Percentiles rank a stretch among this genome's conserved stretches.
phyloP scores from a whole-genome alignment of 179 eudicot species.

The Silene noctiflora region DNA sequence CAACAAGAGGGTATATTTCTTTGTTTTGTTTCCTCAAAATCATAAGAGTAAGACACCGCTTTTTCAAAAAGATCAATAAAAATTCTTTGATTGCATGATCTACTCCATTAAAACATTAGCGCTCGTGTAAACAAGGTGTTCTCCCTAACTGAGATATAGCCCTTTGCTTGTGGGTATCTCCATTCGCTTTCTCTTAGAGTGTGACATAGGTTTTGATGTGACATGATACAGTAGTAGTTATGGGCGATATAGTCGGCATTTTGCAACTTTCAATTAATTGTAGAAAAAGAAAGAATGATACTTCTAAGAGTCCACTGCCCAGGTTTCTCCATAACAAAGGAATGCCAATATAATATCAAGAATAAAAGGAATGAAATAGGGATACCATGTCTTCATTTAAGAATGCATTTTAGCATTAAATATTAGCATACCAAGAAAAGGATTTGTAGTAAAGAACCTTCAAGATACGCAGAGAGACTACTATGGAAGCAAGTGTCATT shows the following conservation, averaged over 20 bases:
- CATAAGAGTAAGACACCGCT: too few relatives aligned
- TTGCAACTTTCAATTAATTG: not conserved
- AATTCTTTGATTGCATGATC: too few relatives aligned
- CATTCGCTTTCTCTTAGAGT: not conserved
- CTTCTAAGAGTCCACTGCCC: not conserved
- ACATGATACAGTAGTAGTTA: not conserved
- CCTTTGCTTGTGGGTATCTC: not conserved
- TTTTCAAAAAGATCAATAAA: too few relatives aligned
- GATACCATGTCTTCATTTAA: slow-evolving; percentile 1
- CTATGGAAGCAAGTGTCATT: not conserved
- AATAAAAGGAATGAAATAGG: not conserved
- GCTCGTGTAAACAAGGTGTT: too few relatives aligned
- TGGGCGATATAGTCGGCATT: not conserved
- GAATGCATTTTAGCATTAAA: not conserved
- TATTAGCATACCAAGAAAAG: not conserved
- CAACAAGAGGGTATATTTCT: too few relatives aligned
- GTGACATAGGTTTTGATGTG: not conserved
- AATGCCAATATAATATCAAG: not conserved
- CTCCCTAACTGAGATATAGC: too few relatives aligned
- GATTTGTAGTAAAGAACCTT: not conserved
- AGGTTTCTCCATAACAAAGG: not conserved
- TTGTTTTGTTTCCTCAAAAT: too few relatives aligned
- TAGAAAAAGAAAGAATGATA: not conserved
- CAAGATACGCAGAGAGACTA: not conserved
- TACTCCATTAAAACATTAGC: too few relatives aligned